Conservation (phyloP, 2,329 filamentous ascomycete genomes). For the Akanthomyces uredinophilus region DNA sequence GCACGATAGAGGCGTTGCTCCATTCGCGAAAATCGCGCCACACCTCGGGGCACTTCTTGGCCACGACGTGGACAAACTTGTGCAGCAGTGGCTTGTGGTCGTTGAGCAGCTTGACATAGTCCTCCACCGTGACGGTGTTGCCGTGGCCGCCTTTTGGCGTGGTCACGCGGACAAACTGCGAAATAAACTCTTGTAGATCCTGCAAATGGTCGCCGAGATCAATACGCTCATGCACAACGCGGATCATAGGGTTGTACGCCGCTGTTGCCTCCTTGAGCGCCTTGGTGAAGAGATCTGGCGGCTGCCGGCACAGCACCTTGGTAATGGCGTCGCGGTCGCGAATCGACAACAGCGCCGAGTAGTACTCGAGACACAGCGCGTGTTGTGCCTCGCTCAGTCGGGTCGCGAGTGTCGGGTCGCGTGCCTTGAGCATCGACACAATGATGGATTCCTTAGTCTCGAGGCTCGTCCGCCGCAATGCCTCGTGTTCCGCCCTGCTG, state of each 20-base stretch:
- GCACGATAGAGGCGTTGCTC: conserved; percentile 50
- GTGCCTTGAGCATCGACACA: conserved; percentile 55
- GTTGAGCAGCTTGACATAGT: conserved; percentile 63
- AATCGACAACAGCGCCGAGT: conserved; percentile 63
- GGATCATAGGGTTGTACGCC: conserved; percentile 70
- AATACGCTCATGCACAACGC: conserved; percentile 63
- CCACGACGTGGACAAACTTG: conserved; percentile 66
- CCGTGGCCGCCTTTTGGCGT: conserved; percentile 33
- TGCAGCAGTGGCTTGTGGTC: conserved; percentile 61
- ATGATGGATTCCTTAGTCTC: conserved; percentile 55
- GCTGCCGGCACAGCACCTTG: conserved; percentile 59
- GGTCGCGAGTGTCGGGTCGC: conserved; percentile 40
- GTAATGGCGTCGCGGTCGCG: conserved; percentile 70
- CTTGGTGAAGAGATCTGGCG: conserved; percentile 68
- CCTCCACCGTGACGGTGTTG: conserved; percentile 52
- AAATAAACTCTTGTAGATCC: conserved; percentile 63
- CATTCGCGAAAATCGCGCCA: conserved; percentile 57
- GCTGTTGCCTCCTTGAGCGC: conserved; percentile 59
- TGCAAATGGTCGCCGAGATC: conserved; percentile 65
- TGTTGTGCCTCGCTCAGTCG: conserved; percentile 58
- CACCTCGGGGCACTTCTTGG: conserved; percentile 62
- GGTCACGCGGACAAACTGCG: conserved; percentile 61
- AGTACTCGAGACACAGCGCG: conserved; percentile 61
- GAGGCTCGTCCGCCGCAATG: conserved; percentile 51
- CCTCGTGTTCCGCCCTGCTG: conserved; percentile 52